phyloP scores from a whole-genome alignment of 495 filamentous ascomycete species.

The Tuber borchii region DNA sequence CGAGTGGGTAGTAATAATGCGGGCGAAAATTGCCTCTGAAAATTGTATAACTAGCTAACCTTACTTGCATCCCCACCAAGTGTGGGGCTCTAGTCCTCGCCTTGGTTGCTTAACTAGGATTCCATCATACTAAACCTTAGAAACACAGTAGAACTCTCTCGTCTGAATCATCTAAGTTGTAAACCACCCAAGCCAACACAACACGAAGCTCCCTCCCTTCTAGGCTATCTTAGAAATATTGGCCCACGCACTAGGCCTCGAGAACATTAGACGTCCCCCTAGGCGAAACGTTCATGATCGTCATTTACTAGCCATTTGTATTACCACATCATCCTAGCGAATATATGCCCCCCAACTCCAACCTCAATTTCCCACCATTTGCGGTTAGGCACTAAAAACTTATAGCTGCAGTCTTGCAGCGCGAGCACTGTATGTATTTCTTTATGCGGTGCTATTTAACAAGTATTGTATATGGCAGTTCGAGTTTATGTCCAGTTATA shows the following conservation, averaged over 20 bases:
- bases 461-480: too few relatives aligned
- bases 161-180: background rate
- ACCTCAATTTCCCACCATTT: background rate
- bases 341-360: background rate
- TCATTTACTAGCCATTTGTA: background rate
- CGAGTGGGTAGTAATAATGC: constrained; percentile 8
- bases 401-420: too few relatives aligned
- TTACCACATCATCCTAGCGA: background rate
- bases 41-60: background rate
- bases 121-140: background rate
- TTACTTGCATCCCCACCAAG: background rate
- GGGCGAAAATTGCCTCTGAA: background rate
- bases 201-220: too few relatives aligned
- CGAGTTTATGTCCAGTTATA: too few relatives aligned
- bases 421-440: too few relatives aligned
- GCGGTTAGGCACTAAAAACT: background rate
- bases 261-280: background rate
- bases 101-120: background rate
- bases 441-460: too few relatives aligned
- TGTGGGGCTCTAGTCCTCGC: background rate
- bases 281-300: background rate
- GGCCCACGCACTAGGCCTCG: background rate
- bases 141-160: background rate
- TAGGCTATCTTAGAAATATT: too few relatives aligned
- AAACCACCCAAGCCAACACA: too few relatives aligned